A percentile compares a stretch with the other conserved stretches of the same genome.
phyloP scores from a whole-genome alignment of 2,329 filamentous ascomycete species.

The Metarhizium guizhouense region DNA sequence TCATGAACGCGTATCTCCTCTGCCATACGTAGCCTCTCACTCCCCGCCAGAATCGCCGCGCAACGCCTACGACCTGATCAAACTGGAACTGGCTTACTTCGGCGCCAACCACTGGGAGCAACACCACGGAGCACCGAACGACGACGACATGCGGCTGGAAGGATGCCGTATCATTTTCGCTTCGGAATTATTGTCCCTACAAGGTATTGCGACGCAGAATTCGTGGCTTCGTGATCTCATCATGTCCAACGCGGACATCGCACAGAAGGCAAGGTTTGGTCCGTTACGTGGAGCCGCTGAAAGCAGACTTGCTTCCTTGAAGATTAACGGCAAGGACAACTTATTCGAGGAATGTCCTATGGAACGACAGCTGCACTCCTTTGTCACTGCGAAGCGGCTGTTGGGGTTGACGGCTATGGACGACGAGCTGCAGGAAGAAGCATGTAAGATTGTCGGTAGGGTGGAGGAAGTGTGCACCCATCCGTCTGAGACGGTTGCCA shows the following conservation, averaged over 20 bases:
- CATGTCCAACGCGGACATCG: conserved; percentile 35
- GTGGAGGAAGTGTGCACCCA: conserved; percentile 42
- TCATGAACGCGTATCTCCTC: conserved; percentile 48
- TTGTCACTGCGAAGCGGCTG: conserved; percentile 39
- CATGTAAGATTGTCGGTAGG: conserved; percentile 48
- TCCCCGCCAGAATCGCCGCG: conserved; percentile 36
- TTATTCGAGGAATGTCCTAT: conserved; percentile 49
- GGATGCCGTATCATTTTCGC: conserved; percentile 51
- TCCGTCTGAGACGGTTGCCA: conserved; percentile 40
- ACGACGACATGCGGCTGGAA: conserved; percentile 47
- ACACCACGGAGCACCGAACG: conserved; percentile 31
- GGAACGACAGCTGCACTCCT: conserved; percentile 45
- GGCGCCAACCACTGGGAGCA: conserved; percentile 34
- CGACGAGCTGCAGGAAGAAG: conserved; percentile 49
- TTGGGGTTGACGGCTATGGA: conserved; percentile 53
- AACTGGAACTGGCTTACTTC: conserved; percentile 47
- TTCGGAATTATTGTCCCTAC: conserved; percentile 37
- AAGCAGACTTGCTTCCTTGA: conserved; percentile 37
- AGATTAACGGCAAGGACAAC: conserved; percentile 49
- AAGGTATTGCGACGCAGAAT: conserved; percentile 26
- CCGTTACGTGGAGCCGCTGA: conserved; percentile 37
- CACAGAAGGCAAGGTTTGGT: conserved; percentile 36
- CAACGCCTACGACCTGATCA: conserved; percentile 54
- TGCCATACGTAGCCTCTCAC: conserved; percentile 42
- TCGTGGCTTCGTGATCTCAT: conserved; percentile 53